A percentile compares a stretch with the other conserved stretches of the same genome.
phyloP scores from a whole-genome alignment of 164 flowering plant genomes.

The Aristolochia californica region DNA sequence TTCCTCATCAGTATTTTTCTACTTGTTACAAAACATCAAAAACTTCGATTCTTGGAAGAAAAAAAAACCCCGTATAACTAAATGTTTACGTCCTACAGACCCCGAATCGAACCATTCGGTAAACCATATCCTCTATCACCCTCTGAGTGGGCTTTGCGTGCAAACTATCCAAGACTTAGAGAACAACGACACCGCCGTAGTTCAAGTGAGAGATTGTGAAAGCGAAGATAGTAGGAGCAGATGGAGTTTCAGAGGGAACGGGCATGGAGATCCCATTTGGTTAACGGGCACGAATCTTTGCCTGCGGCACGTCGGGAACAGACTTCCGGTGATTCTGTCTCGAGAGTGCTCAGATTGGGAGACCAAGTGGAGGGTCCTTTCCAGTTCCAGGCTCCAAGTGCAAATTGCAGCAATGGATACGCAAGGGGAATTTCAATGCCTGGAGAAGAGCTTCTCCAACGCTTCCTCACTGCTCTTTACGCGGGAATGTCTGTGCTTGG shows the following conservation, averaged over 20 bases:
- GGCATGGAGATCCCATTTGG: neutral
- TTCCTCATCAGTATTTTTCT: neutral
- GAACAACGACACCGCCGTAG: neutral
- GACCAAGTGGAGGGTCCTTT: neutral
- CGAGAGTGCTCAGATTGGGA: neutral
- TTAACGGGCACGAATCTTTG: neutral
- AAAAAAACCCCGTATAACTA: too few relatives aligned
- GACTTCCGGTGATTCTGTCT: neutral
- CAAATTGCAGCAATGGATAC: neutral
- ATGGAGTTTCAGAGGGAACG: neutral
- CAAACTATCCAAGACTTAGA: neutral
- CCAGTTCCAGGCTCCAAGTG: neutral
- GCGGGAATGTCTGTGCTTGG: neutral
- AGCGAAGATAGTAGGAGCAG: neutral
- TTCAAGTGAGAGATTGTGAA: neutral
- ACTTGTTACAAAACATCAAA: too few relatives aligned
- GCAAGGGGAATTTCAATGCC: neutral
- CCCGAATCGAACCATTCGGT: slow-evolving; percentile 9
- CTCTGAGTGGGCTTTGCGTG: slow-evolving; percentile 3
- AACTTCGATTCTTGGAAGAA: too few relatives aligned
- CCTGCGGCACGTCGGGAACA: neutral
- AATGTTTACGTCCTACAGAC: slow-evolving; percentile 23
- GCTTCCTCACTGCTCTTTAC: neutral
- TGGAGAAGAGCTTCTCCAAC: neutral
- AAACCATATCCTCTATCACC: slow-evolving; percentile 23